Conservation (phyloP, 371 early-diverging fungal species). For the Dipsacomyces acuminosporus region DNA sequence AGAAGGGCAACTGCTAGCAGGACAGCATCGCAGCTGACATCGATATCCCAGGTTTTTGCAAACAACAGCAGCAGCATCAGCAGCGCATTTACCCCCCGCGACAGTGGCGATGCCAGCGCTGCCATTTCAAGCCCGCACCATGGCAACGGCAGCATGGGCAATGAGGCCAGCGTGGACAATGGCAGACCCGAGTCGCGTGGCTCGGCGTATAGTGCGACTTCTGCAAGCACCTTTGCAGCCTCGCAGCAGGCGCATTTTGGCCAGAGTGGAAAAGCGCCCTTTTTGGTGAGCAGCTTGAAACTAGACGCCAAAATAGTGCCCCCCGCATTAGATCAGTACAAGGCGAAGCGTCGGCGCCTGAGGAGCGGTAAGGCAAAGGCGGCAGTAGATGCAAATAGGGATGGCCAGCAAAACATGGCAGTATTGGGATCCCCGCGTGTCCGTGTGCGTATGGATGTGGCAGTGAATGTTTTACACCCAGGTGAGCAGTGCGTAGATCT, state of each 20-base stretch:
- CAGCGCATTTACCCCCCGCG: too few relatives aligned
- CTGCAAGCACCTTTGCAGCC: neutral
- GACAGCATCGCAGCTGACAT: too few relatives aligned
- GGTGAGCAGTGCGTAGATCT: constrained; percentile 18
- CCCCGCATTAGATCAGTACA: constrained; percentile 5
- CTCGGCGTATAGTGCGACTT: constrained; percentile 8
- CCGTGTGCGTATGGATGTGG: constrained; percentile 17
- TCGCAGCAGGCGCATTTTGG: neutral
- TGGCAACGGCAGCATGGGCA: constrained; percentile 2
- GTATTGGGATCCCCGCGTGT: constrained; percentile 10
- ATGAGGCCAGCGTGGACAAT: neutral
- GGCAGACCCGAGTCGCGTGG: constrained; percentile 11
- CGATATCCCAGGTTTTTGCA: too few relatives aligned
- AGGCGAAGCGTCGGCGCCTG: constrained; percentile 4
- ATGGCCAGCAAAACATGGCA: neutral
- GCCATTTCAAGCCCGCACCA: constrained; percentile 2
- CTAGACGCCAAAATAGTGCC: constrained; percentile 15
- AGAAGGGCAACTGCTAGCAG: too few relatives aligned
- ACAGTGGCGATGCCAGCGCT: too few relatives aligned
- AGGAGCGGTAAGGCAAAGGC: too few relatives aligned
- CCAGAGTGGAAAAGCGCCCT: constrained; percentile 10
- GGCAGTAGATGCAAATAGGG: neutral
- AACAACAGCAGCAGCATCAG: too few relatives aligned
- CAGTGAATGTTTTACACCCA: constrained; percentile 8
- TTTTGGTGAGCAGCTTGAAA: constrained; percentile 9